Evolutionary conservation across 108 stramenopile species (phyloP).

Genomic region (Nitzschia sp.): DNA sequence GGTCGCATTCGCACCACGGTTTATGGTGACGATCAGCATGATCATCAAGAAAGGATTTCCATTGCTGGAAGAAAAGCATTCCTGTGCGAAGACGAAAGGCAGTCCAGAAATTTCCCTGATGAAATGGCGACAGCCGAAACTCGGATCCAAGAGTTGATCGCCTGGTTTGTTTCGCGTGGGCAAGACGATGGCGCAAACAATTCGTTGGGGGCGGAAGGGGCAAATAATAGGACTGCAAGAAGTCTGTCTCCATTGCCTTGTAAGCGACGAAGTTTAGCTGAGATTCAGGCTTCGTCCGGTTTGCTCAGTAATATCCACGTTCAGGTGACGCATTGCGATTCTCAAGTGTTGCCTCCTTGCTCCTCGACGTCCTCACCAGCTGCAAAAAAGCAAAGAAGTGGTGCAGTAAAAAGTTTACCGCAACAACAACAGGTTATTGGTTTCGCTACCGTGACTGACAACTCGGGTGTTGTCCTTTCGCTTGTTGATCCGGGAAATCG

Average conservation of each 20-base stretch:
- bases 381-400: background rate
- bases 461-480: conserved; percentile 11
- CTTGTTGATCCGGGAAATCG: conserved; percentile 27
- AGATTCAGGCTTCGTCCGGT: conserved; percentile 16
- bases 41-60: background rate
- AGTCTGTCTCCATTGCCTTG: conserved; percentile 13
- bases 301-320: conserved; percentile 16
- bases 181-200: background rate
- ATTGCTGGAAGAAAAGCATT: background rate
- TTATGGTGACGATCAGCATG: background rate
- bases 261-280: conserved; percentile 9
- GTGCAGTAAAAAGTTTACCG: background rate
- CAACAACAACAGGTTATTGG: conserved; percentile 4
- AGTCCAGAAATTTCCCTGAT: conserved; percentile 1
- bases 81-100: background rate
- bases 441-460: conserved; percentile 21
- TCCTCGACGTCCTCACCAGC: background rate
- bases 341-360: background rate
- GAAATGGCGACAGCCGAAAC: conserved; percentile 4
- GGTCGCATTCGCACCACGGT: background rate
- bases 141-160: conserved; percentile 12
- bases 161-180: background rate
- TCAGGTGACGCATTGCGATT: conserved; percentile 1
- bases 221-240: background rate
- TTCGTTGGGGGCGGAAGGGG: background rate